These are phyloP conservation scores for Hirsutella rhossiliensis DNA, from an alignment of 2,329 filamentous ascomycete genomes.

Conservation along the genomic window DNA sequence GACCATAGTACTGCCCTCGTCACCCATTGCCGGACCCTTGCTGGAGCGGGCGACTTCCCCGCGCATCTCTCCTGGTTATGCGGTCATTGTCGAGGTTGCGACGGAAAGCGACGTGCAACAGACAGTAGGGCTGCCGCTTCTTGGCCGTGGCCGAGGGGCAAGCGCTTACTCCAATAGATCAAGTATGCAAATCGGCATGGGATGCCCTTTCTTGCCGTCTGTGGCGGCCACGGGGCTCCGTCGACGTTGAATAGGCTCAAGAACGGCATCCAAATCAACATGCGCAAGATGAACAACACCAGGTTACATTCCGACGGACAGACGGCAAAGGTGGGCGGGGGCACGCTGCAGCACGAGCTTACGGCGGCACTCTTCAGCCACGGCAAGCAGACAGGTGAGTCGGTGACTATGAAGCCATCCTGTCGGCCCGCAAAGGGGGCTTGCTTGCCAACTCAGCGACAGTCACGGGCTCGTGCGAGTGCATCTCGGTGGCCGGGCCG, in stretches of 20 bases:
- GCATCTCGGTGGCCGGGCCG: slow-evolving; percentile 1
- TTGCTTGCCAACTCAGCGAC: not conserved
- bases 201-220: slow-evolving; percentile 7
- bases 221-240: slow-evolving; percentile 5
- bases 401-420: not conserved
- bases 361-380: slow-evolving; percentile 2
- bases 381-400: slow-evolving; percentile 2
- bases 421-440: too few species aligned
- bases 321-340: slow-evolving; percentile 4
- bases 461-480: not conserved
- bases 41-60: not conserved
- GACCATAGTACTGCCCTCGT: not conserved
- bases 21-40: not conserved
- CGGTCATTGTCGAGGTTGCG: not conserved
- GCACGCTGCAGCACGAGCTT: slow-evolving; percentile 4
- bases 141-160: not conserved
- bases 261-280: slow-evolving; percentile 6
- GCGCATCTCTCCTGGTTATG: not conserved
- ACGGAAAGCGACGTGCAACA: not conserved
- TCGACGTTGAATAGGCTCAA: slow-evolving; percentile 1
- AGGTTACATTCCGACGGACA: not conserved
- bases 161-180: slow-evolving; percentile 5
- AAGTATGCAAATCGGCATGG: slow-evolving; percentile 4
- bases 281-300: slow-evolving; percentile 6
- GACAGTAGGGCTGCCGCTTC: not conserved